A percentile compares a stretch with the other conserved stretches of the same genome.
These are phyloP conservation scores for Podospora bellae-mahoneyi DNA, from an alignment of 495 filamentous ascomycete species.

Conservation along the genomic window DNA sequence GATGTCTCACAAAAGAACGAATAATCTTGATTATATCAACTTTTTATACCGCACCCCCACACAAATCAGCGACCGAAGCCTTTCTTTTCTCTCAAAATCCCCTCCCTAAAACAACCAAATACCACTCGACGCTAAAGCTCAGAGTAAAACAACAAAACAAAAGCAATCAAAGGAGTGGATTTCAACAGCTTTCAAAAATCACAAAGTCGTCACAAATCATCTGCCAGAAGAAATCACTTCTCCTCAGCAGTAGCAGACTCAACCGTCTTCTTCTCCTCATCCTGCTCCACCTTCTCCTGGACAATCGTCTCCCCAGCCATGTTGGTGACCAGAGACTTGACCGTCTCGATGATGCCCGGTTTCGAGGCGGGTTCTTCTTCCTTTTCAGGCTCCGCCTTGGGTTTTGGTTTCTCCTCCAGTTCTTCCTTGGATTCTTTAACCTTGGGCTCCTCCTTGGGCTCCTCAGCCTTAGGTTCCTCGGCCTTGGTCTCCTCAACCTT, in stretches of 20 bases:
- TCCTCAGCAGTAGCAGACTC: constrained; percentile 36
- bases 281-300: constrained; percentile 39
- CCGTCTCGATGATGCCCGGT: constrained; percentile 6
- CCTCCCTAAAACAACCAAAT: not conserved
- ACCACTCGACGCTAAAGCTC: not conserved
- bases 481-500: constrained; percentile 23
- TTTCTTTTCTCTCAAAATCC: not conserved
- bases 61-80: constrained; percentile 1
- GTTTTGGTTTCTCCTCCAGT: constrained; percentile 5
- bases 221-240: constrained; percentile 12
- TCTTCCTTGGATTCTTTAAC: constrained; percentile 15
- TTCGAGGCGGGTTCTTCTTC: not conserved
- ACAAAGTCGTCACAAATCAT: not conserved
- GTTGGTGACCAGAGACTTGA: constrained; percentile 49
- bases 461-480: not conserved
- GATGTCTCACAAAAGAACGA: not conserved
- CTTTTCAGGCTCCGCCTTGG: constrained; percentile 9
- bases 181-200: not conserved
- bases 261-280: constrained; percentile 31
- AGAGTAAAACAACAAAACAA: not conserved
- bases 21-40: not conserved
- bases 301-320: constrained; percentile 54
- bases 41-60: constrained; percentile 1
- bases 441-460: constrained; percentile 3
- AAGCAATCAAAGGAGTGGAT: not conserved